phyloP scores from a whole-genome alignment of 2,329 filamentous ascomycete genomes.

The Achaetomium macrosporum region DNA sequence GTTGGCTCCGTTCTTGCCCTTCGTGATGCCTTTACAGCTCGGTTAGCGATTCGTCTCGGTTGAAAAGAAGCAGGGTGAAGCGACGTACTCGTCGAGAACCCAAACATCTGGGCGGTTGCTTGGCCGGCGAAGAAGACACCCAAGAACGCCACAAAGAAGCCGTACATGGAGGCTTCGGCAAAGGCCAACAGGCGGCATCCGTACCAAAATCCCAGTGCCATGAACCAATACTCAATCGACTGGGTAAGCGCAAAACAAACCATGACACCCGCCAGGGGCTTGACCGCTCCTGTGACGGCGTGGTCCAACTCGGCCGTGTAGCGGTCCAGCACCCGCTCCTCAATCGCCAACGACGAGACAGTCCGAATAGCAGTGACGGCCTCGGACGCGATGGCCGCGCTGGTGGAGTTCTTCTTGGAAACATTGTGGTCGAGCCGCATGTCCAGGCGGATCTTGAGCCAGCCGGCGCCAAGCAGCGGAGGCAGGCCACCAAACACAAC shows the following conservation, averaged over 20 bases:
- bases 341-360: conserved; percentile 22
- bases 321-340: conserved; percentile 27
- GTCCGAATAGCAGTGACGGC: conserved; percentile 24
- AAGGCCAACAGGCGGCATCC: conserved; percentile 34
- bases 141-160: conserved; percentile 48
- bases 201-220: conserved; percentile 38
- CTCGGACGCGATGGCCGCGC: conserved; percentile 40
- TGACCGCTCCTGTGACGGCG: conserved; percentile 27
- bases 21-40: conserved; percentile 38
- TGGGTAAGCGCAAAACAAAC: conserved; percentile 34
- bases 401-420: conserved; percentile 32
- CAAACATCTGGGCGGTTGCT: conserved; percentile 36
- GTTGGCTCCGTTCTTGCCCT: conserved; percentile 43
- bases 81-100: conserved; percentile 39
- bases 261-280: conserved; percentile 27
- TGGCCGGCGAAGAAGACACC: conserved; percentile 43
- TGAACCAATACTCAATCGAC: conserved; percentile 37
- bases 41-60: conserved; percentile 13
- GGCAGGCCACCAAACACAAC: conserved; percentile 40
- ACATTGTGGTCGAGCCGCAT: conserved; percentile 34
- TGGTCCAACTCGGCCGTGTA: conserved; percentile 33
- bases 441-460: conserved; percentile 36
- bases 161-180: conserved; percentile 35
- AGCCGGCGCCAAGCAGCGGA: conserved; percentile 34
- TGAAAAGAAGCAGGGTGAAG: neutral